Evolutionary conservation across 805 yeast species (phyloP).

Genomic region (Cyberlindnera lachancei): DNA sequence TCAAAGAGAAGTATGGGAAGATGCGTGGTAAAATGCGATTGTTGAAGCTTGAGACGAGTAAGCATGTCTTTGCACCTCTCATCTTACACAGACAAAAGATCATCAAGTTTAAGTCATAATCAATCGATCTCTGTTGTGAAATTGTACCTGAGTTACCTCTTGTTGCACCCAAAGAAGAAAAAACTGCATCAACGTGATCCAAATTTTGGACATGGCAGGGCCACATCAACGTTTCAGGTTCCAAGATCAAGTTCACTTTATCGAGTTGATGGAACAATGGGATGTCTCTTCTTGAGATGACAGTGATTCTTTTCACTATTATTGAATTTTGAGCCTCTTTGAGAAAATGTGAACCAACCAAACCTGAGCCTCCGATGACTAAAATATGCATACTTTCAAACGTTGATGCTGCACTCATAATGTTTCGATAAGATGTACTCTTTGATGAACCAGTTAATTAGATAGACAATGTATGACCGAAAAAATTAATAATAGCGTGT

Average conservation of each 20-base stretch:
- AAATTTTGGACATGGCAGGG: conserved; percentile 24
- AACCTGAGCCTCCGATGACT: conserved; percentile 17
- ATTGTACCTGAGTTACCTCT: conserved; percentile 58
- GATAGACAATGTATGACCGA: too few species aligned
- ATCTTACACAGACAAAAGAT: conserved; percentile 64
- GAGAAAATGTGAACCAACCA: conserved; percentile 15
- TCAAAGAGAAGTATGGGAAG: conserved; percentile 52
- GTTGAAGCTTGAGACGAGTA: conserved; percentile 60
- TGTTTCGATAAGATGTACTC: neutral
- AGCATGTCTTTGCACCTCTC: conserved; percentile 53
- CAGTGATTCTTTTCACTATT: conserved; percentile 6
- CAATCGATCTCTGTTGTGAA: conserved; percentile 61
- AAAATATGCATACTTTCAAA: conserved; percentile 4
- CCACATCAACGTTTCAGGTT: conserved; percentile 47
- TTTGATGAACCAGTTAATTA: too few species aligned
- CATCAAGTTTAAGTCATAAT: conserved; percentile 58
- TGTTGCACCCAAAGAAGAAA: conserved; percentile 70
- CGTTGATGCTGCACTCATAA: neutral
- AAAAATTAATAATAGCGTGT: too few species aligned
- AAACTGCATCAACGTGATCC: conserved; percentile 27
- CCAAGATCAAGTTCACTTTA: conserved; percentile 35
- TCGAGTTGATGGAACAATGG: conserved; percentile 4
- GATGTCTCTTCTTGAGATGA: conserved; percentile 5
- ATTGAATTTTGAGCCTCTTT: conserved; percentile 9
- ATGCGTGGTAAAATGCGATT: conserved; percentile 38